Base-by-base conservation (phyloP, 768 basidiomycete species). In the Leccinum subgranulosum region DNA sequence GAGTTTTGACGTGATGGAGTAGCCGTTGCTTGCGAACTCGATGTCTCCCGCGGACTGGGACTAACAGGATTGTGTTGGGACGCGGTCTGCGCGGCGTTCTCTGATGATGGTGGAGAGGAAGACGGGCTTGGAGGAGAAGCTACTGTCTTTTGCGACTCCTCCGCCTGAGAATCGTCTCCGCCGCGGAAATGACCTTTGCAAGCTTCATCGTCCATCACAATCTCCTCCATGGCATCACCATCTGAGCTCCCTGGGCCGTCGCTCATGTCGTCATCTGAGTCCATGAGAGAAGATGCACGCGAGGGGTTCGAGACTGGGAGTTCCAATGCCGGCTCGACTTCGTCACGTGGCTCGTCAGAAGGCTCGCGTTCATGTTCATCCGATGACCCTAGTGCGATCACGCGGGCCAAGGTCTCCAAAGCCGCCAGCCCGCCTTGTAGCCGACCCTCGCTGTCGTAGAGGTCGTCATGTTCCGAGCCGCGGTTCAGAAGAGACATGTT, bases 401-500 rank as follows among this genome's bases (percentile, higher is more conserved):
- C 91, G 27, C 86, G 84, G 0, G 94, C 92, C 7, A 99, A 77
- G 54, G 91, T 87, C 68, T 97, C 94, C 53, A 97, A 76, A 12
- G 88, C 87, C 2, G 84, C 76, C 11, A 97, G 74, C 6, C 96
- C 95, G n/a, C 94, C 94, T 63, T 87, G 85, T 45, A 99, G 74
- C 27, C 91, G 84, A 19, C 96, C 96, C 53, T 92, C 84, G 1
- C 78, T 75, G 66, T 92, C 92, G 71, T 93, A 94, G n/a, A 86
- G 76, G 23, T 83, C 79, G 48, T 84, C 81, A 55, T 81, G 85
- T 49, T 88, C 85, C 0, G 82, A 68, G 1, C 83, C 74, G 10
- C 97, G 91, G 69, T 98, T 98, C 27, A 98, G 79, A 23, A 98
- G 82, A 6, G 91, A 87, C 96, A 99, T 98, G 67, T 97, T 98